phyloP scores from a whole-genome alignment of 805 yeast genomes.

The Candida quercuum region DNA sequence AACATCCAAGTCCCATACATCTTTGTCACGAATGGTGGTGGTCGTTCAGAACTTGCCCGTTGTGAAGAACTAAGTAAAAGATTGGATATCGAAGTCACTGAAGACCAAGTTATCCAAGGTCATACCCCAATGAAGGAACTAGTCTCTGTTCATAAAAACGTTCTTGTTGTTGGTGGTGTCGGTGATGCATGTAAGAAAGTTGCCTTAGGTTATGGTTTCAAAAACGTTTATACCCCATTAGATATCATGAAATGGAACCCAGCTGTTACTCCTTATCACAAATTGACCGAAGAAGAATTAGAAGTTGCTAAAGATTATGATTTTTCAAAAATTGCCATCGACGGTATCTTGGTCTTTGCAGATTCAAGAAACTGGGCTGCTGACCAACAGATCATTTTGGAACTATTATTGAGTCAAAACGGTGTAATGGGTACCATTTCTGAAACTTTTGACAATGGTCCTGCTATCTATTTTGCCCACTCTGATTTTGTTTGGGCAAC shows the following conservation, averaged over 20 bases:
- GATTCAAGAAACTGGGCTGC: conserved; percentile 93
- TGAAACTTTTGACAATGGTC: conserved; percentile 68
- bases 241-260: conserved; percentile 87
- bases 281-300: conserved; percentile 65
- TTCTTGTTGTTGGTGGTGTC: conserved; percentile 84
- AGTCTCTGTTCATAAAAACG: conserved; percentile 61
- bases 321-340: conserved; percentile 61
- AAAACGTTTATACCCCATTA: conserved; percentile 74
- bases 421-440: conserved; percentile 85
- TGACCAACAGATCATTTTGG: conserved; percentile 85
- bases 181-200: conserved; percentile 80
- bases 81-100: conserved; percentile 54
- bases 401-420: conserved; percentile 64
- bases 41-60: conserved; percentile 71
- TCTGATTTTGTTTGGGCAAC: conserved; percentile 94
- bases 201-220: conserved; percentile 79
- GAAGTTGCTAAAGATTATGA: conserved; percentile 49
- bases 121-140: conserved; percentile 91
- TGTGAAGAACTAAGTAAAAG: conserved; percentile 65
- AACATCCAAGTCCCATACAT: conserved; percentile 78
- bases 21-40: conserved; percentile 91
- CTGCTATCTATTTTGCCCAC: conserved; percentile 82
- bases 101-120: conserved; percentile 84
- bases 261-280: conserved; percentile 79
- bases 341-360: conserved; percentile 84